Evolutionary conservation across 148 eudicot species (phyloP).

Genomic region (Chenopodium formosanum): DNA sequence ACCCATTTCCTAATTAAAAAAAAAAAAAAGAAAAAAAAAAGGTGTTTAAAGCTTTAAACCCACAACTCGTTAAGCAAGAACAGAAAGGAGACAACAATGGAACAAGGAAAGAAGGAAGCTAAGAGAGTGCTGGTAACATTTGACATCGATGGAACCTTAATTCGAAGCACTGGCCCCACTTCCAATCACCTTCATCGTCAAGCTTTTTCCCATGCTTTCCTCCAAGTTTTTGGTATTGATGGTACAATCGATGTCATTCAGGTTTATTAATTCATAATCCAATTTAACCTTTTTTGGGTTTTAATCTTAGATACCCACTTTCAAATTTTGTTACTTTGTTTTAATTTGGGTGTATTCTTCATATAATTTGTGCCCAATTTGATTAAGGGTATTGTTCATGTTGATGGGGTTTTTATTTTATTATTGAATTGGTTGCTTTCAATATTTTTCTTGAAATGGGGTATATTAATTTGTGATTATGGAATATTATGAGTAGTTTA

Average conservation of each 20-base stretch:
- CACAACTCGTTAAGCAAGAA: too few relatives aligned
- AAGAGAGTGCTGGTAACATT: slow-evolving; percentile 20
- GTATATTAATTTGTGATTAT: neutral
- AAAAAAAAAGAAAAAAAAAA: too few relatives aligned
- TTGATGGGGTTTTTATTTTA: neutral
- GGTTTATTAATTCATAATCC: neutral
- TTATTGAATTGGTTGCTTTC: too few relatives aligned
- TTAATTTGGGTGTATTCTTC: neutral
- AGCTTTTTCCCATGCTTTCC: slow-evolving; percentile 20
- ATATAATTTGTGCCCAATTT: neutral
- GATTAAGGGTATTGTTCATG: neutral
- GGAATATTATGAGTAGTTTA: neutral
- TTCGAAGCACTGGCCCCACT: slow-evolving; percentile 15
- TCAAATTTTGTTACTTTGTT: neutral
- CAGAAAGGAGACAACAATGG: slow-evolving; percentile 5
- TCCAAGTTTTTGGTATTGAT: slow-evolving; percentile 21
- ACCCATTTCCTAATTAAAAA: too few relatives aligned
- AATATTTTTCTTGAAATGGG: neutral
- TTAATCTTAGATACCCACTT: neutral
- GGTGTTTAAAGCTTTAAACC: too few relatives aligned
- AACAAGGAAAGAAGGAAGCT: slow-evolving; percentile 5
- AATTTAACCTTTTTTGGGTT: neutral
- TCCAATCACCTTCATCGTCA: slow-evolving; percentile 20
- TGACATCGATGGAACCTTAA: slow-evolving; percentile 25
- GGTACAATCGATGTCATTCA: slow-evolving; percentile 19